Conservation (phyloP, 2,329 filamentous ascomycete species). For the Coccinonectria pachysandricola region DNA sequence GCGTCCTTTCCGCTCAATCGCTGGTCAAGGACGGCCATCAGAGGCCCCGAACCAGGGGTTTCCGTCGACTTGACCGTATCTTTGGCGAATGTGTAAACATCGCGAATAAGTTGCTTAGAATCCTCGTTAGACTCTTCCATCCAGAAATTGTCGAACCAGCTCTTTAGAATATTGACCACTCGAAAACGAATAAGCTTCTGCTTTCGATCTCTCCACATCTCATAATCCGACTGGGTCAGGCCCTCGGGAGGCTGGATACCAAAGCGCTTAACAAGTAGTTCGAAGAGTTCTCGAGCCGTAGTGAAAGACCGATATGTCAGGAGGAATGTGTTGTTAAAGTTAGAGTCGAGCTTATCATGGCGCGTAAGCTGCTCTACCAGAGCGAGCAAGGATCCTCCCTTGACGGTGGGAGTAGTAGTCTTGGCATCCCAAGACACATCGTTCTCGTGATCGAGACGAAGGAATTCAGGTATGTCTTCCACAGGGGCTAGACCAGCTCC, state of each 20-base stretch:
- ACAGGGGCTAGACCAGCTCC: conserved; percentile 36
- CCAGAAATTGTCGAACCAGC: conserved; percentile 98
- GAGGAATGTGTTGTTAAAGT: conserved; percentile 95
- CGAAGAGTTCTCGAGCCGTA: conserved; percentile 79
- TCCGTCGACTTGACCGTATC: conserved; percentile 89
- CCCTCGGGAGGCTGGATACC: conserved; percentile 84
- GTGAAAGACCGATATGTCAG: conserved; percentile 96
- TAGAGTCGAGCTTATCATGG: conserved; percentile 90
- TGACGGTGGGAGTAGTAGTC: conserved; percentile 61
- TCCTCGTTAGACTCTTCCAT: conserved; percentile 88
- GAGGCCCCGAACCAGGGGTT: conserved; percentile 73
- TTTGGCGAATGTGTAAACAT: conserved; percentile 83
- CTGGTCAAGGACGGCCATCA: conserved; percentile 84
- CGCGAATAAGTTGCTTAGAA: conserved; percentile 73
- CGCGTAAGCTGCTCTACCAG: conserved; percentile 91
- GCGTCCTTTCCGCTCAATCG: conserved; percentile 80
- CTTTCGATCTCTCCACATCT: conserved; percentile 85
- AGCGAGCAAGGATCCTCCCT: conserved; percentile 79
- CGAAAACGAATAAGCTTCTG: conserved; percentile 93
- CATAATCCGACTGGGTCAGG: conserved; percentile 63
- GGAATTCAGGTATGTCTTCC: conserved; percentile 74
- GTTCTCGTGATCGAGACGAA: conserved; percentile 76
- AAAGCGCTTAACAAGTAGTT: conserved; percentile 84
- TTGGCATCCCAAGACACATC: conserved; percentile 89
- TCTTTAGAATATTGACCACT: conserved; percentile 95